Conservation (phyloP, 225 moss, liverwort and hornwort genomes). For the Climacium dendroides region DNA sequence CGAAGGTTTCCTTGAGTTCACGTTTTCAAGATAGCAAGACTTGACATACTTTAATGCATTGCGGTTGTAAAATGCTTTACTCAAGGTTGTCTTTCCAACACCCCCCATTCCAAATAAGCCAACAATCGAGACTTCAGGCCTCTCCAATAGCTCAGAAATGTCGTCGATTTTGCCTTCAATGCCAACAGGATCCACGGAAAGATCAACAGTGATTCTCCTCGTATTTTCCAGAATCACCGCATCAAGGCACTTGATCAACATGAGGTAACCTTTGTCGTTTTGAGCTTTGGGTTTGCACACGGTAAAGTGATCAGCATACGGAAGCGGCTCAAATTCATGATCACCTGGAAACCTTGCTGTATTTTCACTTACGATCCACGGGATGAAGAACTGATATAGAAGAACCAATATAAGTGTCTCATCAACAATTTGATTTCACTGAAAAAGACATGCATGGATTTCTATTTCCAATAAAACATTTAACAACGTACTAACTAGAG, state of each 20-base stretch:
- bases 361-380: not conserved
- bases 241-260: not conserved
- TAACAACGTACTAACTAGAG: rapidly evolving
- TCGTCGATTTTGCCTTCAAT: too few species aligned
- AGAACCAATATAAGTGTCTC: not conserved
- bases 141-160: not conserved
- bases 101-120: not conserved
- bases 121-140: not conserved
- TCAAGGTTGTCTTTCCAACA: not conserved
- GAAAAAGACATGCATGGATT: too few species aligned
- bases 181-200: not conserved
- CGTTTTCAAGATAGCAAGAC: not conserved
- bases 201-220: not conserved
- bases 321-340: not conserved
- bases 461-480: too few species aligned
- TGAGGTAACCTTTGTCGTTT: not conserved
- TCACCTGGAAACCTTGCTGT: not conserved
- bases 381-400: rapidly evolving
- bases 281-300: not conserved
- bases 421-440: not conserved
- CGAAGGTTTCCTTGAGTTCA: not conserved
- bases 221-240: not conserved
- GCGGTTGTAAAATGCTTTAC: not conserved
- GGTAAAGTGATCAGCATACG: not conserved
- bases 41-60: not conserved